These are phyloP conservation scores for Lophiotrema nucula DNA, from an alignment of 495 filamentous ascomycete genomes.

Conservation along the genomic window DNA sequence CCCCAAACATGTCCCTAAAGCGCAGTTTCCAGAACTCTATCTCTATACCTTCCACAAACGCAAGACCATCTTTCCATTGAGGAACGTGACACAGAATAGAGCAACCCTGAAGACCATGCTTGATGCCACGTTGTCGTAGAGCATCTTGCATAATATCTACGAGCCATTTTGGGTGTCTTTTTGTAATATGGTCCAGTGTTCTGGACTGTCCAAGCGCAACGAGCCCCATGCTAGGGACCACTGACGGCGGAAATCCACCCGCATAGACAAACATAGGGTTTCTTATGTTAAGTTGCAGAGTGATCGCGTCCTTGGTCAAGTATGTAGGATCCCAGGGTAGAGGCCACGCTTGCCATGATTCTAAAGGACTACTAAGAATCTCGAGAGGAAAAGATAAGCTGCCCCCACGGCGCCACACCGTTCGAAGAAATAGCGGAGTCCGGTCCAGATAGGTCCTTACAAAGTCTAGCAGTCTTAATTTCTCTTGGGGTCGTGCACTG, in stretches of 20 bases:
- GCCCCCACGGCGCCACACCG: too few species aligned
- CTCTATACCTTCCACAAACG: constrained; percentile 9
- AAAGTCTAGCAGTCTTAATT: constrained; percentile 1
- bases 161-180: constrained; percentile 15
- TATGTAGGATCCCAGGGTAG: constrained; percentile 17
- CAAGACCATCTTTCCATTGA: constrained; percentile 2
- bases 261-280: neutral
- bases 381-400: too few species aligned
- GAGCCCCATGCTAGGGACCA: neutral
- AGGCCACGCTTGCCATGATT: constrained; percentile 6
- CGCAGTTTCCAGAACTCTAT: constrained; percentile 25
- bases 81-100: constrained; percentile 18
- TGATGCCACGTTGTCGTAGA: constrained; percentile 8
- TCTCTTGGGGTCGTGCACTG: constrained; percentile 4
- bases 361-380: constrained; percentile 3
- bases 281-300: constrained; percentile 1
- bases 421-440: neutral
- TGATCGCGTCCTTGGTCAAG: constrained; percentile 12
- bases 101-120: neutral
- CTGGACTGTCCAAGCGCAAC: constrained; percentile 2
- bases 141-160: constrained; percentile 6
- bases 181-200: constrained; percentile 17
- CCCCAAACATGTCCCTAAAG: constrained; percentile 12
- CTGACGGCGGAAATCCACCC: neutral
- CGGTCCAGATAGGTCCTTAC: constrained; percentile 1